Evolutionary conservation across 2,329 filamentous ascomycete species (phyloP).

Genomic region (Alternaria gansuensis): DNA sequence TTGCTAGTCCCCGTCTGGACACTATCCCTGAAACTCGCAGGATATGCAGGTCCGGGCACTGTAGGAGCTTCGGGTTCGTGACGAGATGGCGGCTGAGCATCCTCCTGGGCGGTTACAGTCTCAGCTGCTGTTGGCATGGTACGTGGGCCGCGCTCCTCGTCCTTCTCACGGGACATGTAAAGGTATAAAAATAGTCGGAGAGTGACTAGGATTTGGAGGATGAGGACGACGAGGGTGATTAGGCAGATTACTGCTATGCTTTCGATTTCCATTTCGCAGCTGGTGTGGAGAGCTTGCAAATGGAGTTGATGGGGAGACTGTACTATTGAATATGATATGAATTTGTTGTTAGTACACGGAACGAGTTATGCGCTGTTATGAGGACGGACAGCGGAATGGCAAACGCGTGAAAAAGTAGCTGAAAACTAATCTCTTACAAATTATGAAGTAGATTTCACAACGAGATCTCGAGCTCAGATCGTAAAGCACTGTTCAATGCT

Average conservation of each 20-base stretch:
- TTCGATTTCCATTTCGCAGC: constrained; percentile 4
- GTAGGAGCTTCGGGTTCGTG: not conserved
- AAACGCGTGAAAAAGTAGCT: not conserved
- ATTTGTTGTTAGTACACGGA: not conserved
- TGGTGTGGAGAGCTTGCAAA: too few species aligned
- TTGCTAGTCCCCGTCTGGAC: not conserved
- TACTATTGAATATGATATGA: too few species aligned
- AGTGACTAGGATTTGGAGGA: constrained; percentile 8
- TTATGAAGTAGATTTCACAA: not conserved
- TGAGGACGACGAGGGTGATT: constrained; percentile 5
- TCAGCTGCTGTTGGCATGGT: not conserved
- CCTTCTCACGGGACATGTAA: not conserved
- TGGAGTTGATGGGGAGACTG: not conserved
- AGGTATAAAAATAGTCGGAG: not conserved
- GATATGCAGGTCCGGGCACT: not conserved
- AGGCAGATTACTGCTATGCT: constrained; percentile 8
- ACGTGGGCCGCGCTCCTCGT: not conserved
- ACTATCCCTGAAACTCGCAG: constrained; percentile 3
- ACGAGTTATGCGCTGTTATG: not conserved
- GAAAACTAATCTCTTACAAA: not conserved
- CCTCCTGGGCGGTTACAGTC: not conserved
- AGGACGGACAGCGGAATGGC: not conserved
- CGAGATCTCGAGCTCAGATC: not conserved
- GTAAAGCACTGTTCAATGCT: too few species aligned
- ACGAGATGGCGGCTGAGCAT: not conserved